Conservation (phyloP, 768 basidiomycete species). For the Lactarius psammicola region DNA sequence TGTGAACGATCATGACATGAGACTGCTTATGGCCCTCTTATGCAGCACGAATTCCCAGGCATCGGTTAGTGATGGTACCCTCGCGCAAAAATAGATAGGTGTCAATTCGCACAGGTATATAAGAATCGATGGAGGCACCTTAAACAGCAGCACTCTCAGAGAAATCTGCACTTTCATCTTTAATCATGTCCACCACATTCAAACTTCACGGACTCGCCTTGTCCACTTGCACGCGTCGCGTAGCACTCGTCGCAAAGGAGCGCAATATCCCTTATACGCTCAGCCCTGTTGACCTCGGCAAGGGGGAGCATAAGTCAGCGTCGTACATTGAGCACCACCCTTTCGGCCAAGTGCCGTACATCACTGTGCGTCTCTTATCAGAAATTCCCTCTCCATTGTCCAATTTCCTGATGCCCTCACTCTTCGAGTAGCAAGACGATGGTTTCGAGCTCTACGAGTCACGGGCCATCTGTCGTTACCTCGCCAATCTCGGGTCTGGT, state of each 20-base stretch:
- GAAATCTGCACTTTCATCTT: background rate
- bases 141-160: background rate
- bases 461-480: conserved; percentile 33
- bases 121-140: background rate
- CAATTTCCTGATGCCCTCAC: background rate
- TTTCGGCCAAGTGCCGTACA: conserved; percentile 24
- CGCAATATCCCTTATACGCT: conserved; percentile 4
- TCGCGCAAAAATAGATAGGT: background rate
- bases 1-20: background rate
- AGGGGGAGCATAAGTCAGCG: conserved; percentile 8
- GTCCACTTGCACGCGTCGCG: conserved; percentile 18
- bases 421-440: conserved; percentile 29
- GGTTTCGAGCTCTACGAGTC: conserved; percentile 34
- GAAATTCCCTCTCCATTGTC: background rate
- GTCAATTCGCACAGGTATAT: background rate
- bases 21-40: background rate
- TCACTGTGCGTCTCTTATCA: background rate
- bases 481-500: conserved; percentile 31
- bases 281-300: background rate
- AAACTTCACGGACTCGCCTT: background rate
- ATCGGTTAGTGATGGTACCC: too few relatives aligned
- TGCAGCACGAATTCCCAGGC: background rate
- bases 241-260: conserved; percentile 18
- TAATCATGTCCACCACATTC: background rate
- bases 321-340: conserved; percentile 14